Percentiles rank a stretch among this genome's conserved stretches.
Evolutionary conservation across 371 early-diverging fungal genomes (phyloP).

Genomic region (Rhizopus arrhizus): DNA sequence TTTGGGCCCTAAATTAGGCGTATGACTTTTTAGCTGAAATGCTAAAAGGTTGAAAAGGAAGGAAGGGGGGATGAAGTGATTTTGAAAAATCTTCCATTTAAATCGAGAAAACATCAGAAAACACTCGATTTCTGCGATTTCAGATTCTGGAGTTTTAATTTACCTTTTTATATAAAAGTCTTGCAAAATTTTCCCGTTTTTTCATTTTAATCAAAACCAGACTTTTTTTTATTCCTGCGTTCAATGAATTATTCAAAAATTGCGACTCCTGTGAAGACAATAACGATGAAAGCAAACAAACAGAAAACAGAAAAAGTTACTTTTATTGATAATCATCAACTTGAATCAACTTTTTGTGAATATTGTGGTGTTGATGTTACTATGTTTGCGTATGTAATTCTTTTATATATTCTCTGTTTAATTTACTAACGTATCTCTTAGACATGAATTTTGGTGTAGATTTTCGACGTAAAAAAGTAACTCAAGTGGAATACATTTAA

Average conservation of each 20-base stretch:
- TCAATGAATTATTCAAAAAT: too few relatives aligned
- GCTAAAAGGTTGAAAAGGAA: background rate
- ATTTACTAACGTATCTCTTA: background rate
- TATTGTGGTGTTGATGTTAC: conserved; percentile 21
- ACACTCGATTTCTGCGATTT: background rate
- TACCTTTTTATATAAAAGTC: background rate
- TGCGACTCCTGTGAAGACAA: too few relatives aligned
- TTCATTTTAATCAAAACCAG: background rate
- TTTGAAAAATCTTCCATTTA: background rate
- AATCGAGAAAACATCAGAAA: background rate
- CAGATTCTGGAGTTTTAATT: background rate
- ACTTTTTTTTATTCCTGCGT: background rate
- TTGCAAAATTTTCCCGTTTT: background rate
- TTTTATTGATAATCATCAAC: background rate
- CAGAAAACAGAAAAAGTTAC: background rate
- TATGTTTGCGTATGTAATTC: conserved; percentile 14
- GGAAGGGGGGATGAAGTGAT: background rate
- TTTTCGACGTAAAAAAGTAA: background rate
- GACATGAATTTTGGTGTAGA: conserved; percentile 19
- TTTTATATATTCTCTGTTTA: background rate
- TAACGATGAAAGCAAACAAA: background rate
- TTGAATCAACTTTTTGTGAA: conserved; percentile 16
- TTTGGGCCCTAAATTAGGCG: background rate
- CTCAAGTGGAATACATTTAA: too few relatives aligned
- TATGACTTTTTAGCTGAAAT: too few relatives aligned